phyloP scores from a whole-genome alignment of 2,329 filamentous ascomycete species.

The Diaporthe citriasiana region DNA sequence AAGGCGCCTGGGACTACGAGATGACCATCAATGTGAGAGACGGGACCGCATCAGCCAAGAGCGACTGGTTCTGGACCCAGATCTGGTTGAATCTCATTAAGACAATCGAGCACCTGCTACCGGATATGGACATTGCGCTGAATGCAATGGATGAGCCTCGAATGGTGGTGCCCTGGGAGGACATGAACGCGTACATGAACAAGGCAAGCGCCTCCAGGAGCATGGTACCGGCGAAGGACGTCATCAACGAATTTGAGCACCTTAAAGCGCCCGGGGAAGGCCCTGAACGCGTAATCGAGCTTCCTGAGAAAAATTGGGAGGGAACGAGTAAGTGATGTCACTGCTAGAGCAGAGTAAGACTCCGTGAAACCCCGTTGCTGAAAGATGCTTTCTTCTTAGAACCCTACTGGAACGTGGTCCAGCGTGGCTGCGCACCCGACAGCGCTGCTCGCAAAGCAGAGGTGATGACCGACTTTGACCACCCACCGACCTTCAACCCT shows the following conservation, averaged over 20 bases:
- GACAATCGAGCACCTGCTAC: constrained; percentile 68
- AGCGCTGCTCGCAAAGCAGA: constrained; percentile 69
- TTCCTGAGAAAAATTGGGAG: constrained; percentile 64
- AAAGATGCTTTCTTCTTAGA: constrained; percentile 49
- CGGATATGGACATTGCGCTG: constrained; percentile 77
- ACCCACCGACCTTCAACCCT: constrained; percentile 60
- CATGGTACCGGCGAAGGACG: constrained; percentile 60
- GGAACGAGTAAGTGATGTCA: constrained; percentile 58
- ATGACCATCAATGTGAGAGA: constrained; percentile 73
- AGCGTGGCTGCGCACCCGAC: constrained; percentile 72
- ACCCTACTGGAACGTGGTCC: constrained; percentile 70
- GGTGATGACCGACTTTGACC: constrained; percentile 59
- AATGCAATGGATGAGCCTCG: constrained; percentile 78
- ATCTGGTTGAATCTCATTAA: constrained; percentile 69
- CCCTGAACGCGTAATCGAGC: constrained; percentile 52
- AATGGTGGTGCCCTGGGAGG: constrained; percentile 74
- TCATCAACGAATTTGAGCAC: constrained; percentile 59
- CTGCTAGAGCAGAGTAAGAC: neutral
- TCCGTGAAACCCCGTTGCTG: constrained; percentile 1
- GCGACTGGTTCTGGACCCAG: constrained; percentile 71
- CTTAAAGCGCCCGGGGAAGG: constrained; percentile 56
- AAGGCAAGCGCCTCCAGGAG: constrained; percentile 63
- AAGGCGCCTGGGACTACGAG: constrained; percentile 68
- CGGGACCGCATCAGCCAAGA: constrained; percentile 64
- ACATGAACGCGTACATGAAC: constrained; percentile 67